These are phyloP conservation scores for Chlorella vulgaris DNA, from an alignment of 139 green algal species.

Conservation along the genomic window DNA sequence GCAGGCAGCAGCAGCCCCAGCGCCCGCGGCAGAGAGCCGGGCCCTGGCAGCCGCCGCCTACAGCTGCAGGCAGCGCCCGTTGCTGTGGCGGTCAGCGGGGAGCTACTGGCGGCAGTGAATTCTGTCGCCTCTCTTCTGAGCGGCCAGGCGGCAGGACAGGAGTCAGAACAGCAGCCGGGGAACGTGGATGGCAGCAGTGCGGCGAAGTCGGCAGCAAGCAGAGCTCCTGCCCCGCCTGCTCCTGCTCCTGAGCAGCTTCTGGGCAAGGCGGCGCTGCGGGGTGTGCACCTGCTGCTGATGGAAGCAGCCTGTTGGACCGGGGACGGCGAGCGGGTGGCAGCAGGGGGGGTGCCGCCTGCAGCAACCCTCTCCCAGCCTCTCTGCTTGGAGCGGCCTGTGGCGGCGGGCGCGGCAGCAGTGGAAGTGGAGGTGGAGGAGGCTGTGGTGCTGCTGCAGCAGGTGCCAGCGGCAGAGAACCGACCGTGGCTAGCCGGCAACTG, in stretches of 20 bases:
- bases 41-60: neutral
- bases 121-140: neutral
- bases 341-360: neutral
- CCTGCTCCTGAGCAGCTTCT: neutral
- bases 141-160: neutral
- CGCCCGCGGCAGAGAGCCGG: neutral
- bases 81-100: neutral
- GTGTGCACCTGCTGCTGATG: neutral
- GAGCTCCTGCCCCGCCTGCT: neutral
- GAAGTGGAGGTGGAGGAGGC: slow-evolving; percentile 21
- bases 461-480: slow-evolving; percentile 2
- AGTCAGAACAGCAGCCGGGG: neutral
- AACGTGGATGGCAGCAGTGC: neutral
- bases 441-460: slow-evolving; percentile 37
- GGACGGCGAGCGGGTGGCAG: neutral
- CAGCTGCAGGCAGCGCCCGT: slow-evolving; percentile 12
- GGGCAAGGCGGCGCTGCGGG: slow-evolving; percentile 7
- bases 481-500: slow-evolving; percentile 18
- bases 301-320: neutral
- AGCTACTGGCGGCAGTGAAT: neutral
- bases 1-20: slow-evolving; percentile 9
- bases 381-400: neutral
- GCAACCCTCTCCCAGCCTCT: neutral
- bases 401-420: neutral
- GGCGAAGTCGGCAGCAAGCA: neutral